Evolutionary conservation across 768 basidiomycete genomes (phyloP), one percentile per base, ranked within the genome.

Genomic region (Lyophyllum shimeji): DNA sequence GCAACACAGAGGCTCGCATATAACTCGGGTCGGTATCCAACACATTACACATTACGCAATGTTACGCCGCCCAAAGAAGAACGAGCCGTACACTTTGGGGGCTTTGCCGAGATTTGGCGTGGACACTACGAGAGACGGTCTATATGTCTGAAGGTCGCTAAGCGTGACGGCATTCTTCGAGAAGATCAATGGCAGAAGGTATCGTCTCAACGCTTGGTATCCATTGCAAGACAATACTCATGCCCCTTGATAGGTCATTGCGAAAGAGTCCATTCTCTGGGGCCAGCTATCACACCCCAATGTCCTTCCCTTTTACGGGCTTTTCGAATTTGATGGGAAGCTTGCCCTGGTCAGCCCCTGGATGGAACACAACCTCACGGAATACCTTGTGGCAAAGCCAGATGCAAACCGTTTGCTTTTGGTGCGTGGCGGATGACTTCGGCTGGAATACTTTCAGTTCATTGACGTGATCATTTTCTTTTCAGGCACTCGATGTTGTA

Each of bases 301-400:
- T 46, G 50, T 69, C 9, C 57, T 69, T 31, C 69, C 70, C 1
- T 65, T 71, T 42, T 66, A 66, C 40, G 70, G 70, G 2, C 34
- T 66, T 8, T 65, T 65, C 55, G 57, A 61, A 33, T 43, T 64
- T 2, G 50, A 56, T 15, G 46, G 46, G 13, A 53, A 64, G 52
- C 23, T 68, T 27, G 60, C 63, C 24, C 63, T 78, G 12, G 67
- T 77, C 44, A 74, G 74, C 5, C 75, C 56, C 5, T 57, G 44
- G 50, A 46, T 52, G 50, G 27, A 51, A 27, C n/a, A 52, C 71
- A 66, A 69, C 18, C 52, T 76, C 7, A 56, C 21, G 21, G 29
- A 61, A 0, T 75, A 69, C 61, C 68, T 76, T 33, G 43, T 58
- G 33, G 5, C 1, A 9, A 55, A 68, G 20, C 60, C 65, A 7